These are phyloP conservation scores for Arachis monticola DNA, from an alignment of 331 rosid genomes.

Conservation along the genomic window DNA sequence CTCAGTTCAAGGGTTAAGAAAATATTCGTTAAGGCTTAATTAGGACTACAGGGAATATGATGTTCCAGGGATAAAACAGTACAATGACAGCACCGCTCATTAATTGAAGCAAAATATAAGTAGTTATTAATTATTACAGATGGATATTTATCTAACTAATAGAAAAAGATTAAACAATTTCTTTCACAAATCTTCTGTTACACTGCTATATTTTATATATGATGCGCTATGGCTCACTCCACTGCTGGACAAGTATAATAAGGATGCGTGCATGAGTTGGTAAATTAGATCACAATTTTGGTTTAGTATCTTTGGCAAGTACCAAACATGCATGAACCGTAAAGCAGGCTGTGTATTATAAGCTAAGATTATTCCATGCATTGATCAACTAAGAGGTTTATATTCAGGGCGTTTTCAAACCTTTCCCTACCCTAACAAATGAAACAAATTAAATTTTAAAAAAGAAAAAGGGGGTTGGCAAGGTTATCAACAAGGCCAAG, in stretches of 20 bases:
- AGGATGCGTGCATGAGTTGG: constrained; percentile 39
- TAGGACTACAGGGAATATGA: not conserved
- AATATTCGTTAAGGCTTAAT: not conserved
- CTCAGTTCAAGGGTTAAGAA: not conserved
- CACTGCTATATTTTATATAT: not conserved
- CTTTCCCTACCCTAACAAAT: not conserved
- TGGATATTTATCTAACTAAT: not conserved
- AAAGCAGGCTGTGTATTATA: constrained; percentile 7
- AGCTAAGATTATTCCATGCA: constrained; percentile 9
- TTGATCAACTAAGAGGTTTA: not conserved
- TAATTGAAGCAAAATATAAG: not conserved
- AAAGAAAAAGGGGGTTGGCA: not conserved
- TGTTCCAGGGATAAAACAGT: not conserved
- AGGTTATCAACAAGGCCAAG: not conserved
- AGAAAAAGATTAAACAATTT: too few relatives aligned
- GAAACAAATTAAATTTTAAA: not conserved
- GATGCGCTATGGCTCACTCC: not conserved
- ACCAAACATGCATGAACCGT: constrained; percentile 33
- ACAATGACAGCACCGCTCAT: constrained; percentile 10
- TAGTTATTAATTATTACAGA: not conserved
- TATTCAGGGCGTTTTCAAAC: not conserved
- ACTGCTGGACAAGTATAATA: not conserved
- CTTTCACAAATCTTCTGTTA: not conserved
- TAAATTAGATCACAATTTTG: constrained; percentile 35
- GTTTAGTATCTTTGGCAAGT: constrained; percentile 43